Evolutionary conservation across 2,329 filamentous ascomycete genomes (phyloP), one percentile per base, ranked within the genome.

Genomic region (Paecilomyces formosus): DNA sequence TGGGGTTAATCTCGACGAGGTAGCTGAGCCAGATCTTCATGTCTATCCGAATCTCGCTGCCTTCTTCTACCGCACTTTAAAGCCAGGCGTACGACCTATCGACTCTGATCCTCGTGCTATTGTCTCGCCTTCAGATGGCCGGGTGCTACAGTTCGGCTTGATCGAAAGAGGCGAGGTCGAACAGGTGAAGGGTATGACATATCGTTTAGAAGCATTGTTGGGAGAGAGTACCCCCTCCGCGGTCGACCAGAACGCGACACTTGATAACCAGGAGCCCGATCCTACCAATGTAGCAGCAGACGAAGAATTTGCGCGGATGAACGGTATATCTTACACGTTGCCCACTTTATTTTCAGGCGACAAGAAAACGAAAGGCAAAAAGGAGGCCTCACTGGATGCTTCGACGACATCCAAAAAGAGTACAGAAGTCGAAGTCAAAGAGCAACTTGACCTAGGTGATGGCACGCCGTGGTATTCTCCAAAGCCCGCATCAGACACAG

Each of bases 121-220:
- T 4, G 78, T 97, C 7, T 94, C 91, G 0, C 95, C 94, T 0
- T 86, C 94, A 4, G 94, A 99, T 72, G 94, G 94, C 53, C 88
- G 89, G 63, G 83, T 99, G 53, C 83, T 99, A 26, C 93, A 97
- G 68, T 97, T 92, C 66, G 94, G 94, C 11, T 87, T 86, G 66
- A 97, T 99, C 58, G 88, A 95, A 68, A 86, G 92, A 67, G 92
- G 93, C 54, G 91, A 97, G 69, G 95, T 99, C 51, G 94, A 99
- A 74, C 94, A 99, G 77, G 93, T 99, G 63, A 99, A 99, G 77
- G 94, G 94, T 60, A 94, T 99, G 82, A 99, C 94, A 0, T 99
- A 99, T 76, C 96, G 88, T 64, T 84, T 99, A 57, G 94, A 99
- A 71, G 92, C 94, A 7, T 82, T 99, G 1, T 82, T 99, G 1